phyloP scores from a whole-genome alignment of 1,284 basidiomycete genomes.

The Irpex lacteus region DNA sequence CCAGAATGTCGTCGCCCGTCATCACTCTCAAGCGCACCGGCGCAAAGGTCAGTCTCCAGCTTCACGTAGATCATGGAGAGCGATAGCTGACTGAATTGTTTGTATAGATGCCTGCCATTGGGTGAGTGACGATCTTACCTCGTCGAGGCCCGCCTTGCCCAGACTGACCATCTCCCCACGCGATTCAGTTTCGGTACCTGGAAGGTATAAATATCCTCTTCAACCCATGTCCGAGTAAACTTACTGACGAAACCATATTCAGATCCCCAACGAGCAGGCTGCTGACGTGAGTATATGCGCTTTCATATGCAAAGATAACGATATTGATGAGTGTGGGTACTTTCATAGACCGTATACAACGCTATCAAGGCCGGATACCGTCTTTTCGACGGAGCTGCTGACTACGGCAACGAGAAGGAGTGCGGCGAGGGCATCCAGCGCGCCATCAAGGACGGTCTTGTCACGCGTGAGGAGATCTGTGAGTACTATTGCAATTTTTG shows the following conservation, averaged over 20 bases:
- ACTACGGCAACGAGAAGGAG: conserved; percentile 88
- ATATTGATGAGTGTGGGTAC: neutral
- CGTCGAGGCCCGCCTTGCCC: conserved; percentile 4
- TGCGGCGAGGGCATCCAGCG: conserved; percentile 73
- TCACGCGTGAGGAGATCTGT: conserved; percentile 78
- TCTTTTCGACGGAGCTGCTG: conserved; percentile 80
- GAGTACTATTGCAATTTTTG: conserved; percentile 31
- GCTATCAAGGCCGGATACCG: conserved; percentile 76
- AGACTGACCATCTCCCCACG: neutral
- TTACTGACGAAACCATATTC: conserved; percentile 2
- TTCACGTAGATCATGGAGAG: neutral
- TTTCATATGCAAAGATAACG: neutral
- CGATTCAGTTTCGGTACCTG: conserved; percentile 61
- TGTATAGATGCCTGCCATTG: conserved; percentile 57
- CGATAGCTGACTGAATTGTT: conserved; percentile 14
- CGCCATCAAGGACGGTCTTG: conserved; percentile 73
- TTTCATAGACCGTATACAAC: conserved; percentile 55
- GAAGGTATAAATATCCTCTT: conserved; percentile 42
- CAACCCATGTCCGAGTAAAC: neutral
- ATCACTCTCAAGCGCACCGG: conserved; percentile 57
- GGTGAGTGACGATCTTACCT: conserved; percentile 37
- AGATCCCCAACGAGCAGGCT: conserved; percentile 57
- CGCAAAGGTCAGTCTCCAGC: conserved; percentile 43
- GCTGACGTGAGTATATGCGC: conserved; percentile 47
- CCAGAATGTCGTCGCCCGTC: conserved; percentile 32